Evolutionary conservation across 495 filamentous ascomycete genomes (phyloP).

Genomic region (Penicillium manginii): DNA sequence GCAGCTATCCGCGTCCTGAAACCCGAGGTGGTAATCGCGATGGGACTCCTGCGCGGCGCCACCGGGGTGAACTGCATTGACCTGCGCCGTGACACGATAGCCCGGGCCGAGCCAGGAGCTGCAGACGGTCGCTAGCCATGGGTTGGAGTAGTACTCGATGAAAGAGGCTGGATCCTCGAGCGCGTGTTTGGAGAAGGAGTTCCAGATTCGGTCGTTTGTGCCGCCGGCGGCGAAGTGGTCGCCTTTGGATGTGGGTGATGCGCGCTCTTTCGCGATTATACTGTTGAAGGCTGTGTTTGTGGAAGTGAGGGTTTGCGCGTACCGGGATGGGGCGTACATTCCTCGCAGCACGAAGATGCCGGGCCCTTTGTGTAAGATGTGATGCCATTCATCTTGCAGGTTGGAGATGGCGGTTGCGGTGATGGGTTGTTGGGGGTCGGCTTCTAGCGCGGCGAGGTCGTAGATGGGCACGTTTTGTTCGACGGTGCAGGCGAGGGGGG

Average conservation of each 20-base stretch:
- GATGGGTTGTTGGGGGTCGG: constrained; percentile 11
- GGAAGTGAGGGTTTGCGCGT: constrained; percentile 34
- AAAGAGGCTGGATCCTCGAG: constrained; percentile 49
- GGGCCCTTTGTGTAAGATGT: constrained; percentile 54
- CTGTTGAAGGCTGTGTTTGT: constrained; percentile 46
- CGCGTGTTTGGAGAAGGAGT: constrained; percentile 60
- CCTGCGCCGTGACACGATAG: constrained; percentile 57
- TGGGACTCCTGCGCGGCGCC: constrained; percentile 54
- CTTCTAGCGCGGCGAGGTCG: constrained; percentile 36
- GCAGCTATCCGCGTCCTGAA: constrained; percentile 45
- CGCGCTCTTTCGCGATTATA: constrained; percentile 48
- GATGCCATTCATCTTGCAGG: constrained; percentile 60
- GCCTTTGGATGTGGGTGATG: constrained; percentile 36
- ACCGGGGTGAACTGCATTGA: constrained; percentile 60
- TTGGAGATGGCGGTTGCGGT: constrained; percentile 20
- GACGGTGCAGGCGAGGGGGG: constrained; percentile 43
- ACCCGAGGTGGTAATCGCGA: constrained; percentile 62
- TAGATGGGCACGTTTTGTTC: constrained; percentile 58
- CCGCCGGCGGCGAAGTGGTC: constrained; percentile 58
- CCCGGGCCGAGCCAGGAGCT: constrained; percentile 55
- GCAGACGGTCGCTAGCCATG: constrained; percentile 49
- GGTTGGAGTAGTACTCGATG: constrained; percentile 57
- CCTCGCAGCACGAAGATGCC: constrained; percentile 55
- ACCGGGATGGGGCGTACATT: constrained; percentile 42
- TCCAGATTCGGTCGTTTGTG: constrained; percentile 60